Percentiles rank a stretch among this genome's conserved stretches.
phyloP scores from a whole-genome alignment of 2,329 filamentous ascomycete genomes.

The Aspergillus melleus region DNA sequence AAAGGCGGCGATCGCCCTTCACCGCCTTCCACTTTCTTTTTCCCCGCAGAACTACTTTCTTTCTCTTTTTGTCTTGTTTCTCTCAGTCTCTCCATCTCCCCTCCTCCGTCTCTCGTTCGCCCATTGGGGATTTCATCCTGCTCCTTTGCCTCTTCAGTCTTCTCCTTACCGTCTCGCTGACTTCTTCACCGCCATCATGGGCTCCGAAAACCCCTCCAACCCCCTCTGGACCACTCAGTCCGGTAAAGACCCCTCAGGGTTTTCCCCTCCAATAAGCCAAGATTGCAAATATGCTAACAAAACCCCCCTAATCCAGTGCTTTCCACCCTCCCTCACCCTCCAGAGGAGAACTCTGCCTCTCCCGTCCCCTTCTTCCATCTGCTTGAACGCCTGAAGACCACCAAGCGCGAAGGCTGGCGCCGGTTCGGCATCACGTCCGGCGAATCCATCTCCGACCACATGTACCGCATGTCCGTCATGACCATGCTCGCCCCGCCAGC shows the following conservation, averaged over 20 bases:
- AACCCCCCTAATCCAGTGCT: conserved; percentile 53
- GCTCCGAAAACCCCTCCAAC: conserved; percentile 27
- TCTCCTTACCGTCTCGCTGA: background rate
- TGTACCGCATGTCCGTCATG: conserved; percentile 99
- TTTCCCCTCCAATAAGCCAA: background rate
- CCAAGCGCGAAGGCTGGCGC: conserved; percentile 92
- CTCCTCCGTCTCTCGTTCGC: background rate
- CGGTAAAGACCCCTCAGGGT: conserved; percentile 24
- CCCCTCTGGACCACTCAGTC: conserved; percentile 37
- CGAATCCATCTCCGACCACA: conserved; percentile 96
- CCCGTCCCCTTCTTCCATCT: conserved; percentile 93
- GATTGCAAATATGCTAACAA: background rate
- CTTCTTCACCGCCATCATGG: conserved; percentile 22
- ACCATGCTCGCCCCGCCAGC: conserved; percentile 84
- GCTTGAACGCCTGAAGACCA: conserved; percentile 91
- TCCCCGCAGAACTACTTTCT: conserved; percentile 2
- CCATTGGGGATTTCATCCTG: background rate
- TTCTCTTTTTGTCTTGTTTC: background rate
- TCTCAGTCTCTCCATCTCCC: conserved; percentile 1
- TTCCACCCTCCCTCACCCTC: conserved; percentile 62
- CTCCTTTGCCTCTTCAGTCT: conserved; percentile 3
- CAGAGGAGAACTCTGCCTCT: conserved; percentile 62
- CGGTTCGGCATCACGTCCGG: conserved; percentile 74
- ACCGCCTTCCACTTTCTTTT: conserved; percentile 8
- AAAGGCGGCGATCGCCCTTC: background rate